Evolutionary conservation across 306 rosid genomes (phyloP).

Genomic region (Elaeagnus macrophylla): DNA sequence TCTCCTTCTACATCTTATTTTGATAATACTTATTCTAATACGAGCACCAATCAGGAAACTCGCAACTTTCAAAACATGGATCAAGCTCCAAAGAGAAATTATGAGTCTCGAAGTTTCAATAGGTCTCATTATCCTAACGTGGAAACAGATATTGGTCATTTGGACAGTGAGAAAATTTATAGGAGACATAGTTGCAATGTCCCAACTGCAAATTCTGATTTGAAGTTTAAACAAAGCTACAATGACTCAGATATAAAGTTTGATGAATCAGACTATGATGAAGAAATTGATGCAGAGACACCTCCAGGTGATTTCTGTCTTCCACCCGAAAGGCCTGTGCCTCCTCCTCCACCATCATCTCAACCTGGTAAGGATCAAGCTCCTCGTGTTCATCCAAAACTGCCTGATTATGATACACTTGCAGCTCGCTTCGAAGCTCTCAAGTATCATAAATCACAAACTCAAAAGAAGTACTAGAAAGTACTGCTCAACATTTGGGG

Average conservation of each 20-base stretch:
- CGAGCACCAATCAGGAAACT: conserved; percentile 16
- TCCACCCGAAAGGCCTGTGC: conserved; percentile 57
- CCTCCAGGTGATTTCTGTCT: conserved; percentile 23
- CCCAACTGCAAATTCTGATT: conserved; percentile 41
- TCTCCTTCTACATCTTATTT: conserved; percentile 26
- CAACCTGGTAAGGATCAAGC: conserved; percentile 22
- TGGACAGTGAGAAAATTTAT: conserved; percentile 23
- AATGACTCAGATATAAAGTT: conserved; percentile 24
- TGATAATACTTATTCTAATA: conserved; percentile 13
- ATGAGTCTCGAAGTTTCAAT: conserved; percentile 40
- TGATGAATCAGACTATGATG: conserved; percentile 79
- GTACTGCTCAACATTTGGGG: background rate
- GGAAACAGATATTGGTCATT: conserved; percentile 21
- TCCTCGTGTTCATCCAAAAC: conserved; percentile 60
- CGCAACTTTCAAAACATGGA: conserved; percentile 19
- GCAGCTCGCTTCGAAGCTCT: conserved; percentile 88
- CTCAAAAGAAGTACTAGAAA: conserved; percentile 10
- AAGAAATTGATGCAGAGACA: conserved; percentile 49
- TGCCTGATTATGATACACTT: conserved; percentile 80
- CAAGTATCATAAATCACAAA: conserved; percentile 49
- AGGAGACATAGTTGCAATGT: conserved; percentile 70
- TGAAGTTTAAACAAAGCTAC: no score
- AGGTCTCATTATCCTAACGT: conserved; percentile 29
- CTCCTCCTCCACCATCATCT: conserved; percentile 38
- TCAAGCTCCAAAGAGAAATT: conserved; percentile 25